Evolutionary conservation across 1,284 basidiomycete genomes (phyloP), one percentile per base, ranked within the genome.

Genomic region (Microbotryum violaceum): DNA sequence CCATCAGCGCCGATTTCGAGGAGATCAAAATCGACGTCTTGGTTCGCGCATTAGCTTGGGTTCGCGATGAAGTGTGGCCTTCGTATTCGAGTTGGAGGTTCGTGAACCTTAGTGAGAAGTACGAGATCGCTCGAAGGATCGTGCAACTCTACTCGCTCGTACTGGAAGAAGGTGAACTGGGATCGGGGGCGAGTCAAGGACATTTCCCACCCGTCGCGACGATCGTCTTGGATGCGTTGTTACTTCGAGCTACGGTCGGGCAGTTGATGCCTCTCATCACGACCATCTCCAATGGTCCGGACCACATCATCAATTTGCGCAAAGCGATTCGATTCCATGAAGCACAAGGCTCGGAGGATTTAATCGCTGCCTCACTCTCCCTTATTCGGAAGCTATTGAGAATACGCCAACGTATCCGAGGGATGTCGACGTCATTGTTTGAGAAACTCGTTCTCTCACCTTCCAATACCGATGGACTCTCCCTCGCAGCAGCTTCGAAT

Each of bases 61-160:
- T 91, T 10, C 86, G 89, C 69, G 83, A 85, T 25, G 86, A 89
- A 73, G 83, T 93, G 33, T 93, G 91, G 90, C 81, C 87, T 1
- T 87, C 88, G 68, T 85, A 90, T 72, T 75, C 84, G 54, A 81
- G 83, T 7, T 92, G 91, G 91, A 85, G 86, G 71, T 93, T 90
- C 69, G 78, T 79, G 2, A 84, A 84, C 62, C 76, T 90, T 10
- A 83, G 85, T 8, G 87, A 91, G 69, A 79, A 86, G 45, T 90
- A 90, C 71, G 87, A 89, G 76, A 86, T 92, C 55, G 86, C 85
- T 14, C 78, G 80, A 61, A 79, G 84, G 29, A 80, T 89, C 52
- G 80, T 84, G 6, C 77, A 79, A 7, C 76, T 92, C 42, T 89
- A 88, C 71, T 75, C 80, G 6, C 79, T 82, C 52, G 80, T 91